Base-by-base conservation (phyloP, 2,329 filamentous ascomycete species). In the Geoglossum cookeanum region DNA sequence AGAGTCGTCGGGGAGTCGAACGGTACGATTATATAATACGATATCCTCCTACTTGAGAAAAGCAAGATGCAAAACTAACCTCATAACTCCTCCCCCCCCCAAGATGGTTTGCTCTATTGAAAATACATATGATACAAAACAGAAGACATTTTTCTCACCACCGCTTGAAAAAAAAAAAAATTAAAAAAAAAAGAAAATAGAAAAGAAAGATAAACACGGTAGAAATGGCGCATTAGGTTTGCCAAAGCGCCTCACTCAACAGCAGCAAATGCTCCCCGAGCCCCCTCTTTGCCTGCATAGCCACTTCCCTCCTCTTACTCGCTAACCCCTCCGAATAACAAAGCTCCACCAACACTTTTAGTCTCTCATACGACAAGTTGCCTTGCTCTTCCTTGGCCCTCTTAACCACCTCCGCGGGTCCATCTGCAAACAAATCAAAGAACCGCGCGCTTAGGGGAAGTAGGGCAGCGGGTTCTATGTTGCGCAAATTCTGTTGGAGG, bases 401-500 rank as follows among this genome's bases (percentile, higher is more conserved):
- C 47, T 73, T 72, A 1, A 88, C 73, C 58, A 88, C 79, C 8
- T 74, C 77, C 53, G 86, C 83, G 0, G 81, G 73, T 0, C 85
- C 85, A 49, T 73, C 70, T 48, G 77, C 77, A 64, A 86, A 88
- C 42, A 91, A 68, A 22, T 77, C 75, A 65, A 82, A 90, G 70
- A 85, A 91, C 59, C 78, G 76, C 22, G 79, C 77, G 0, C 83
- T 79, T 39, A 79, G 73, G 3, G 75, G 74, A 32, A 91, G 73
- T 58, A 78, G 76, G 2, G 86, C 83, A 7, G 78, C 78, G 1
- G 79, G 75, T 68, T 92, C 88, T 56, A 98, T 83, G 62, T 94
- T 94, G 73, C 95, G 95, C 57, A 98, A 79, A 65, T 95, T 96
- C 68, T 98, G 92, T 70, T 97, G 91, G 55, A 98, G 74, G 45